Evolutionary conservation across 176 grass and related monocot species (phyloP), one percentile per base, ranked within the genome.

Genomic region (Musa acuminata): DNA sequence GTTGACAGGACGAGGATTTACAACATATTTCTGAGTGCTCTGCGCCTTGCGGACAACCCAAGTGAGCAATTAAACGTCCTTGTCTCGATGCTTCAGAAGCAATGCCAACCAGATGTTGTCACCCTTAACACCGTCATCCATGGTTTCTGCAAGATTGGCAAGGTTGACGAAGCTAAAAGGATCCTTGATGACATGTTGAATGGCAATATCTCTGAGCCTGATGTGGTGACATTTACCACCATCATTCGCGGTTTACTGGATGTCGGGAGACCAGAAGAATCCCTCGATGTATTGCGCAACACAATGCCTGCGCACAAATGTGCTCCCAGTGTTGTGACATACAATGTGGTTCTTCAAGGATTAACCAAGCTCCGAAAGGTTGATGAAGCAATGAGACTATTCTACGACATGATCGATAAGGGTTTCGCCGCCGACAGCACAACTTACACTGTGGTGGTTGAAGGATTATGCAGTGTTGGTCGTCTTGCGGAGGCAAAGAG

Each of bases 71-170:
- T 98, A 54, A 72, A 84, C 50, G 67, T 91, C 22, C 87, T 98
- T 3, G 75, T 98, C 43, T 90, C 79, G 23, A 97, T 97, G 93
- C 80, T 97, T 62, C 85, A 93, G 84, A 87, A 75, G 16, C 83
- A 81, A 54, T 90, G 83, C 79, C 89, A 48, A 1, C 88, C 94
- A 0, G 87, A 98, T 78, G 74, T 85, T 16, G 83, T 98, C 72
- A 93, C 94, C 16, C 81, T 98, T 74, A 98, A 98, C 79, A 93
- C 84, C 78, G 83, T 93, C 54, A 76, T 98, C 63, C 90, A 98
- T 71, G 88, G 94, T 29, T 98, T 93, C 62, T 98, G 90, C 82
- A 98, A 93, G 55, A 83, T 90, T 51, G 84, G 90, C 48, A 83
- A 80, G 60, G 27, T 79, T n/a, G 71, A 64, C 13, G 90, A 98